Evolutionary conservation across 768 basidiomycete genomes (phyloP), one percentile per base, ranked within the genome.

Genomic region (Tylopilus subfusipes): DNA sequence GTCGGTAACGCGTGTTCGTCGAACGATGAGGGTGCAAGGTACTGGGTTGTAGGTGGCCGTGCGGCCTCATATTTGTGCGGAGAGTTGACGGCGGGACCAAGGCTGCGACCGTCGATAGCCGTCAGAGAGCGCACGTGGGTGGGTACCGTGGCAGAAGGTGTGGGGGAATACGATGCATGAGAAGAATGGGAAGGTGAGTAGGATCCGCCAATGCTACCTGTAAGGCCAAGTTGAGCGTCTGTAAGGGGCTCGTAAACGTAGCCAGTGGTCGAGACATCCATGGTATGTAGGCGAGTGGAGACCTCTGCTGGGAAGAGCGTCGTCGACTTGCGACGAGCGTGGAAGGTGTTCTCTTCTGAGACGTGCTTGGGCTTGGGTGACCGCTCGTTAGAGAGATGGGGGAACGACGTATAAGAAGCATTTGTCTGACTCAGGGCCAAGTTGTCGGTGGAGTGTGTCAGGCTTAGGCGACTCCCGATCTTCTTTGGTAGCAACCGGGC

Each of bases 1-100:
- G 80, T 82, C 1, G 89, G 88, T 3, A 77, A 64, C 4, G 72
- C 72, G 64, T 79, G 75, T 68, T 81, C 80, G 13, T 73, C 65
- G 51, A 78, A 73, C 38, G 61, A 21, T 22, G 56, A 18, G 12
- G 62, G 44, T 27, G 58, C 43, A 18, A 34, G 19, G 16, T 54
- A 49, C 31, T 61, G 58, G 30, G 63, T 38, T 0, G 63, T 56
- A 11, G 60, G 40, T 31, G 68, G 55, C 30, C 66, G 61, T 30
- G 53, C 18, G 18, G n/a, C 34, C 34, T 58, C 60, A 22, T 25
- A 54, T 42, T 54, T 48, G 9, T 51, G 44, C 29, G 43, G 40
- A 21, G 29, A 29, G 30, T 13, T 38, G 48, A 25, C n/a, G 16
- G 21, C 30, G 47, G 47, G 18, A 27, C 48, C 34, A 27, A 48